Percentiles rank a stretch among this genome's conserved stretches.
Evolutionary conservation across 2,329 filamentous ascomycete species (phyloP).

Genomic region (Aspergillus phoenicis): DNA sequence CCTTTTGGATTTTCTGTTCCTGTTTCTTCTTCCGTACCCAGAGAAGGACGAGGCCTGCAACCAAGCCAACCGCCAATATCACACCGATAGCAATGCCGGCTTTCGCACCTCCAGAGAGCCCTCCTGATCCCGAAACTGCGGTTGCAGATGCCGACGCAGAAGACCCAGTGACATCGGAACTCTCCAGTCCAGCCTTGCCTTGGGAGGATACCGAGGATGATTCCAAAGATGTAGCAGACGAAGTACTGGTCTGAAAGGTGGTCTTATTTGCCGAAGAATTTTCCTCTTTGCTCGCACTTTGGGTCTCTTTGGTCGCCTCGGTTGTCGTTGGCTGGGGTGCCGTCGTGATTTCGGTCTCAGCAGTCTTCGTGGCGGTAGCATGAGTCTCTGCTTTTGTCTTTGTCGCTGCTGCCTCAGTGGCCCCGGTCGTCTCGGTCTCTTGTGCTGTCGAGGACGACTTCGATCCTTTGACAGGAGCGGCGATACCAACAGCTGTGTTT

Average conservation of each 20-base stretch:
- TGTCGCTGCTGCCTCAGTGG: conserved; percentile 14
- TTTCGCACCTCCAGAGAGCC: conserved; percentile 57
- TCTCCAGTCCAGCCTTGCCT: conserved; percentile 20
- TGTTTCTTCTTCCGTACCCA: conserved; percentile 72
- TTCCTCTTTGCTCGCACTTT: conserved; percentile 6
- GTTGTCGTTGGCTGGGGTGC: conserved; percentile 19
- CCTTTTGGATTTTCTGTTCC: conserved; percentile 50
- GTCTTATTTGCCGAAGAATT: conserved; percentile 18
- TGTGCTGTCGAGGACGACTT: conserved; percentile 16
- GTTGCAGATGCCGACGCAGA: conserved; percentile 30
- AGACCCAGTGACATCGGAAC: conserved; percentile 20
- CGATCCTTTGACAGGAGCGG: conserved; percentile 29
- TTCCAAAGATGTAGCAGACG: conserved; percentile 17
- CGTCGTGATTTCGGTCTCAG: conserved; percentile 16
- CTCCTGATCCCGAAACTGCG: conserved; percentile 32
- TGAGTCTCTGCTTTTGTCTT: conserved; percentile 12
- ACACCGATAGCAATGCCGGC: conserved; percentile 86
- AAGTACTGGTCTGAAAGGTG: conserved; percentile 25
- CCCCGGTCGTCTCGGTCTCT: conserved; percentile 8
- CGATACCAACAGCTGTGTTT: conserved; percentile 34
- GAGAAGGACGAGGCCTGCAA: conserved; percentile 71
- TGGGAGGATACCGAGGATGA: conserved; percentile 10
- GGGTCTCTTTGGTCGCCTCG: conserved; percentile 18
- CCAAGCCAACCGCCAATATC: conserved; percentile 66
- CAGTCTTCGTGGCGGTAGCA: conserved; percentile 17